Conservation (phyloP, 768 basidiomycete species). For the Cytidiella melzeri region DNA sequence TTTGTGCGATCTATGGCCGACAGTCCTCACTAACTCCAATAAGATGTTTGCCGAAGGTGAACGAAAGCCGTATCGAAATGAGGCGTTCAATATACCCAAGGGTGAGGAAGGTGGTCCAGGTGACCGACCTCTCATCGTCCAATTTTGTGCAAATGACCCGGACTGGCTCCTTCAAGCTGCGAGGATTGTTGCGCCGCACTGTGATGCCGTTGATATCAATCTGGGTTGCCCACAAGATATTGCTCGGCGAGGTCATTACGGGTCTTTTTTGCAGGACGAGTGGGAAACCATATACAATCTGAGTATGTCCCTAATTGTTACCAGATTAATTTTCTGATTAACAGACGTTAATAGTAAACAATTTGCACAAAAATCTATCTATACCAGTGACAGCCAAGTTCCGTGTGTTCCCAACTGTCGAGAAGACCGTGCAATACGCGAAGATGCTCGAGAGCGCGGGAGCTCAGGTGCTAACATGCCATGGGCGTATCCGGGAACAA, state of each 20-base stretch:
- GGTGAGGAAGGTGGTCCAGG: slow-evolving; percentile 79
- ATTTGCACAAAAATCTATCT: slow-evolving; percentile 72
- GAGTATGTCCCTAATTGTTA: slow-evolving; percentile 35
- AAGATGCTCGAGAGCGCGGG: slow-evolving; percentile 94
- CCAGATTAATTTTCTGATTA: neutral
- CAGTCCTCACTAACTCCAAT: neutral
- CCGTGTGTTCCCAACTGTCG: slow-evolving; percentile 78
- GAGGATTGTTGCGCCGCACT: slow-evolving; percentile 63
- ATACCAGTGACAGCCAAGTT: slow-evolving; percentile 98
- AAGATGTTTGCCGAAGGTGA: slow-evolving; percentile 58
- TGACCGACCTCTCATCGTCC: slow-evolving; percentile 84
- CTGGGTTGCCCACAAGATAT: slow-evolving; percentile 95
- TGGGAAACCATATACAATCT: slow-evolving; percentile 85
- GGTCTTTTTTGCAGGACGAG: slow-evolving; percentile 89
- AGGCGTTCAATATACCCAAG: slow-evolving; percentile 58
- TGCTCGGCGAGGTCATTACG: slow-evolving; percentile 80
- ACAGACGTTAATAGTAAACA: slow-evolving; percentile 56
- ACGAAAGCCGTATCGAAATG: slow-evolving; percentile 51
- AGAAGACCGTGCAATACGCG: slow-evolving; percentile 90
- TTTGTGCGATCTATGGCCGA: neutral
- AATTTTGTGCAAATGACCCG: slow-evolving; percentile 92
- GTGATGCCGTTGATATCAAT: slow-evolving; percentile 95
- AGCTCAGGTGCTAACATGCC: slow-evolving; percentile 91
- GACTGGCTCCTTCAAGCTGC: slow-evolving; percentile 75
- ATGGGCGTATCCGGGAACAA: slow-evolving; percentile 88